Conservation (phyloP, 2,329 filamentous ascomycete genomes). For the Atkinsonella hypoxylon region DNA sequence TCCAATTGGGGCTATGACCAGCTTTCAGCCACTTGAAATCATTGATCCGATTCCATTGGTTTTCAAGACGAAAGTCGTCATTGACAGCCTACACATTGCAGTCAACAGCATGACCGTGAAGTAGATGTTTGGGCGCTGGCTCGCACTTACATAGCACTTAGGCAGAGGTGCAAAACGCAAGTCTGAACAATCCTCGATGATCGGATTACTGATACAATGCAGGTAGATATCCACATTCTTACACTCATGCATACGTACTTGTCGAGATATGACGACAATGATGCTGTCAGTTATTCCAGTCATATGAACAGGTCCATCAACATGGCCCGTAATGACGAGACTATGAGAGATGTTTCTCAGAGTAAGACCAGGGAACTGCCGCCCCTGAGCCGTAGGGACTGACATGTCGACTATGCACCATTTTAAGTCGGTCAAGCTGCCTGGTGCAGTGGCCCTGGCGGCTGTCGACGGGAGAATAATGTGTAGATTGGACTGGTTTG, state of each 20-base stretch:
- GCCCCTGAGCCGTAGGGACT: slow-evolving; percentile 40
- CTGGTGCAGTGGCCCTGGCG: slow-evolving; percentile 58
- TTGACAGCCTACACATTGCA: slow-evolving; percentile 14
- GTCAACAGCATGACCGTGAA: background rate
- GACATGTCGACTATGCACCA: slow-evolving; percentile 74
- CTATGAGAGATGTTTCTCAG: slow-evolving; percentile 59
- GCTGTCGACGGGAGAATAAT: slow-evolving; percentile 66
- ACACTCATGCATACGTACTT: slow-evolving; percentile 88
- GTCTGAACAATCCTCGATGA: slow-evolving; percentile 77
- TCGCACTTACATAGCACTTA: slow-evolving; percentile 47
- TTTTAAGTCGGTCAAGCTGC: slow-evolving; percentile 56
- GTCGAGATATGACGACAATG: slow-evolving; percentile 69
- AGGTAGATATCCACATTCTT: slow-evolving; percentile 73
- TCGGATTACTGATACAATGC: slow-evolving; percentile 69
- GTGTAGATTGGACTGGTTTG: slow-evolving; percentile 54
- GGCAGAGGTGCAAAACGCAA: slow-evolving; percentile 75
- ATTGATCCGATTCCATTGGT: slow-evolving; percentile 83
- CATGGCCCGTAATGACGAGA: slow-evolving; percentile 65
- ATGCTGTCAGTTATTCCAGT: slow-evolving; percentile 62
- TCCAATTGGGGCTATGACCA: slow-evolving; percentile 83
- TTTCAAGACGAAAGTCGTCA: slow-evolving; percentile 28
- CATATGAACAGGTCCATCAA: slow-evolving; percentile 72
- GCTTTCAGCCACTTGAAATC: slow-evolving; percentile 96
- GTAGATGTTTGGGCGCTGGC: background rate
- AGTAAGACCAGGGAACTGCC: slow-evolving; percentile 55